Evolutionary conservation across 202 grass and related monocot genomes (phyloP).

Genomic region (Setaria viridis): DNA sequence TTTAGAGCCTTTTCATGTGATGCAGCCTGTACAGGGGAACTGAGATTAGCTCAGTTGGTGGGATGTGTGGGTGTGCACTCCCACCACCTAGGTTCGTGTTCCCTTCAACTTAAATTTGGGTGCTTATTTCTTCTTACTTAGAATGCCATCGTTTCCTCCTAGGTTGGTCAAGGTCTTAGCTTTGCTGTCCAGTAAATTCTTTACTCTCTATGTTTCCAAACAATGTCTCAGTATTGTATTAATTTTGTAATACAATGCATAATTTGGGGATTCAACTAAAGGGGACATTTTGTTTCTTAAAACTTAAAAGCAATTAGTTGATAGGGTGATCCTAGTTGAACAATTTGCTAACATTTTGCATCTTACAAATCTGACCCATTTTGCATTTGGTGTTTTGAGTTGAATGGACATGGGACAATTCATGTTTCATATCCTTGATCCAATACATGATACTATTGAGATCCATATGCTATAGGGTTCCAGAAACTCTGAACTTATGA

Average conservation of each 20-base stretch:
- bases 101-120: not conserved
- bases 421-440: not conserved
- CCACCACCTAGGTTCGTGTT: not conserved
- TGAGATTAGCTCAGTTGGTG: not conserved
- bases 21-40: slow-evolving; percentile 1
- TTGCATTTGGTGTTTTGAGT: slow-evolving; percentile 31
- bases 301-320: not conserved
- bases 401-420: slow-evolving; percentile 15
- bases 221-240: slow-evolving; percentile 21
- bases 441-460: slow-evolving; percentile 10
- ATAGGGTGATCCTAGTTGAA: slow-evolving; percentile 10
- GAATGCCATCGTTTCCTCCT: not conserved
- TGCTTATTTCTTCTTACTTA: not conserved
- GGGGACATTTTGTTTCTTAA: slow-evolving; percentile 7
- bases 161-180: not conserved
- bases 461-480: not conserved
- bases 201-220: not conserved
- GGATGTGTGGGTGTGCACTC: not conserved
- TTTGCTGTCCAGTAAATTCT: slow-evolving; percentile 25
- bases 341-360: not conserved
- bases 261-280: slow-evolving; percentile 9
- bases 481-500: not conserved
- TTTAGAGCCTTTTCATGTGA: slow-evolving; percentile 14
- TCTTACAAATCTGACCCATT: slow-evolving; percentile 27
- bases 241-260: not conserved